A percentile compares a stretch with the other conserved stretches of the same genome.
These are phyloP conservation scores for Tylopilus orsonianus DNA, from an alignment of 1,284 basidiomycete species.

Conservation along the genomic window DNA sequence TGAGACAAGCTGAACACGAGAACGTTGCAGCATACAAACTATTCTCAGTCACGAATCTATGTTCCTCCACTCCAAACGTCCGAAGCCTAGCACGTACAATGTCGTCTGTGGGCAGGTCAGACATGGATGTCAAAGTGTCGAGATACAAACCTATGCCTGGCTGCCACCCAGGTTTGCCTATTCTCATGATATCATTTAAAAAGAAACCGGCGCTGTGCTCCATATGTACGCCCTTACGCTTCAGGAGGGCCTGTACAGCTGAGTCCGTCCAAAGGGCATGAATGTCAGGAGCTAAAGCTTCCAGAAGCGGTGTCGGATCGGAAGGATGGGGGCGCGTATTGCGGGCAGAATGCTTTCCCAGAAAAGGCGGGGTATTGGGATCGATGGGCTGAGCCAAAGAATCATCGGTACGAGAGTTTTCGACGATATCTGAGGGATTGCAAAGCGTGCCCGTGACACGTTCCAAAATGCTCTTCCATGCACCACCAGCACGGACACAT, in stretches of 20 bases:
- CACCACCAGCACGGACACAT: slow-evolving; percentile 55
- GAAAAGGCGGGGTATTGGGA: not conserved
- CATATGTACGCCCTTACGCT: slow-evolving; percentile 46
- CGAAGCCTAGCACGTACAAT: slow-evolving; percentile 65
- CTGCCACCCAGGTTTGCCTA: slow-evolving; percentile 51
- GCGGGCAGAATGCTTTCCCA: slow-evolving; percentile 5
- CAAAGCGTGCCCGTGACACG: slow-evolving; percentile 20
- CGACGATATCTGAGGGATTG: not conserved
- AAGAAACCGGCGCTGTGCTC: slow-evolving; percentile 69
- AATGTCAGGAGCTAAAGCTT: slow-evolving; percentile 60
- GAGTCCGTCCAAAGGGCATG: slow-evolving; percentile 59
- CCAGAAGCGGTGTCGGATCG: slow-evolving; percentile 52
- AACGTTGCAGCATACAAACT: slow-evolving; percentile 35
- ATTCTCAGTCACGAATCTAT: slow-evolving; percentile 55
- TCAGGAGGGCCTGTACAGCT: slow-evolving; percentile 50
- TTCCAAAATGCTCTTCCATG: slow-evolving; percentile 48
- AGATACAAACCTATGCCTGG: slow-evolving; percentile 50
- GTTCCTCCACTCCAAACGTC: slow-evolving; percentile 69
- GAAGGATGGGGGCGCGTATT: slow-evolving; percentile 22
- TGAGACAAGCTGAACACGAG: slow-evolving; percentile 14
- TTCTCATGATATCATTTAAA: slow-evolving; percentile 60
- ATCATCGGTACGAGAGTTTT: not conserved
- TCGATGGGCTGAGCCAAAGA: not conserved
- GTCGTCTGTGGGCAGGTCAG: slow-evolving; percentile 41
- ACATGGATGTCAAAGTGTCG: not conserved